Conservation (phyloP, 2,329 filamentous ascomycete genomes). For the Graphilbum fragrans region DNA sequence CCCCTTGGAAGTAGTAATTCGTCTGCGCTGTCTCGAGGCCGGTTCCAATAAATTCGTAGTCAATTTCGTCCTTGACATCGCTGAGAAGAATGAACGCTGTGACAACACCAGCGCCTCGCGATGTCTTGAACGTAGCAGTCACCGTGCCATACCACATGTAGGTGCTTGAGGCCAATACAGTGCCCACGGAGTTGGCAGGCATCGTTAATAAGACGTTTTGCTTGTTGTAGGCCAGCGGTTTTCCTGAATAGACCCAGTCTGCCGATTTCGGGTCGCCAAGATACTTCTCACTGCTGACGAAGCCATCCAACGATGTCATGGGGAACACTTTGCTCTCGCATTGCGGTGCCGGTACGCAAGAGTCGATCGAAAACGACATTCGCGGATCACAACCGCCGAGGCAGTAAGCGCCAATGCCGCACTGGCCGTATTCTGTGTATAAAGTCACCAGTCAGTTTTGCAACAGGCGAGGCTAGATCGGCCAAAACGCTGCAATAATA, state of each 20-base stretch:
- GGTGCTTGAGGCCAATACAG: constrained; percentile 67
- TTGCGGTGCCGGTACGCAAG: constrained; percentile 73
- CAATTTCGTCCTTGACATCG: constrained; percentile 96
- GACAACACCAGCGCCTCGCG: constrained; percentile 78
- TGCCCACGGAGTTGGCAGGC: constrained; percentile 74
- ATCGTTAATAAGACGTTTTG: constrained; percentile 70
- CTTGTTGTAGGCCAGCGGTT: constrained; percentile 54
- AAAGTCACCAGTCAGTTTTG: constrained; percentile 8
- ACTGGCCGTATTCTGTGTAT: constrained; percentile 73
- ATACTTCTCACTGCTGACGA: constrained; percentile 66
- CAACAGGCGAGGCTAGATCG: neutral
- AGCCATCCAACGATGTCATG: constrained; percentile 59
- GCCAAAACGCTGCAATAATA: neutral
- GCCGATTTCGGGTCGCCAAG: constrained; percentile 67
- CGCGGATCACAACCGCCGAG: constrained; percentile 88
- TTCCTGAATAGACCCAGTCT: constrained; percentile 84
- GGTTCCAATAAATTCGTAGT: constrained; percentile 85
- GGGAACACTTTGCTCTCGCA: constrained; percentile 66
- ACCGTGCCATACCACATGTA: constrained; percentile 98
- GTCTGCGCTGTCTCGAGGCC: constrained; percentile 72
- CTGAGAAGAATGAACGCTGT: constrained; percentile 93
- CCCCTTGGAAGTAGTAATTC: constrained; percentile 95
- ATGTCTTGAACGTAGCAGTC: constrained; percentile 73
- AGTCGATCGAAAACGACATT: constrained; percentile 69
- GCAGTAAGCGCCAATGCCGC: constrained; percentile 89